These are phyloP conservation scores for Ceratobasidium sp. DNA, from an alignment of 1,284 basidiomycete genomes.

Conservation along the genomic window DNA sequence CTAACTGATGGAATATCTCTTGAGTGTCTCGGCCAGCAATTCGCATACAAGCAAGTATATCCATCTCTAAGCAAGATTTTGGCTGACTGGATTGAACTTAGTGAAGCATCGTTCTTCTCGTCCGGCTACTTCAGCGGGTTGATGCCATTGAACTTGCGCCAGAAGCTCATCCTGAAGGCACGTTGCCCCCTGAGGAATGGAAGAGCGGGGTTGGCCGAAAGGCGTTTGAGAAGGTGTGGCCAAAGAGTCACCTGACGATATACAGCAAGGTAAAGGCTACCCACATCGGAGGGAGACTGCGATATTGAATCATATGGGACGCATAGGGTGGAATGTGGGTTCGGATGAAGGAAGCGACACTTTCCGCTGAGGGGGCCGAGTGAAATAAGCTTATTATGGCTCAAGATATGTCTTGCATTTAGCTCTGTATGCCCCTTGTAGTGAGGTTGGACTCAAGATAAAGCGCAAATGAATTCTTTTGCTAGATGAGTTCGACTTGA, in stretches of 20 bases:
- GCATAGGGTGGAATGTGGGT: slow-evolving; percentile 31
- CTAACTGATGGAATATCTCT: background rate
- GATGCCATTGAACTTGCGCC: slow-evolving; percentile 55
- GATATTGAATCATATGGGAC: no score
- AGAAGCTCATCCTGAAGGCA: slow-evolving; percentile 53
- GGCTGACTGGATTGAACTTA: slow-evolving; percentile 45
- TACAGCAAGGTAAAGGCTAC: slow-evolving; percentile 51
- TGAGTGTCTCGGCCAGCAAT: slow-evolving; percentile 64
- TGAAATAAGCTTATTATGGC: no score
- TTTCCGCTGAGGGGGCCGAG: no score
- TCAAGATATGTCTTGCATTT: background rate
- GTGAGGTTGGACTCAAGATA: no score
- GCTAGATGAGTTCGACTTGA: no score
- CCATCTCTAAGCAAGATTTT: slow-evolving; percentile 46
- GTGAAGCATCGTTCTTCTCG: slow-evolving; percentile 56
- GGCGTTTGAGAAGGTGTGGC: slow-evolving; percentile 53
- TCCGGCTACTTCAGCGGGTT: slow-evolving; percentile 59
- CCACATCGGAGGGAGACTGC: background rate
- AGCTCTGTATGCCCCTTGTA: no score
- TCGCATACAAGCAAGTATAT: slow-evolving; percentile 48
- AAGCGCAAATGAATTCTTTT: no score
- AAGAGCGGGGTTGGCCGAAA: slow-evolving; percentile 52
- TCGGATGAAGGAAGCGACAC: slow-evolving; percentile 16
- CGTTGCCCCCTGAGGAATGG: slow-evolving; percentile 48
- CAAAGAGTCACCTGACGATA: slow-evolving; percentile 55